These are phyloP conservation scores for Dendrostoma leiphaemia DNA, from an alignment of 2,329 filamentous ascomycete genomes.

Conservation along the genomic window DNA sequence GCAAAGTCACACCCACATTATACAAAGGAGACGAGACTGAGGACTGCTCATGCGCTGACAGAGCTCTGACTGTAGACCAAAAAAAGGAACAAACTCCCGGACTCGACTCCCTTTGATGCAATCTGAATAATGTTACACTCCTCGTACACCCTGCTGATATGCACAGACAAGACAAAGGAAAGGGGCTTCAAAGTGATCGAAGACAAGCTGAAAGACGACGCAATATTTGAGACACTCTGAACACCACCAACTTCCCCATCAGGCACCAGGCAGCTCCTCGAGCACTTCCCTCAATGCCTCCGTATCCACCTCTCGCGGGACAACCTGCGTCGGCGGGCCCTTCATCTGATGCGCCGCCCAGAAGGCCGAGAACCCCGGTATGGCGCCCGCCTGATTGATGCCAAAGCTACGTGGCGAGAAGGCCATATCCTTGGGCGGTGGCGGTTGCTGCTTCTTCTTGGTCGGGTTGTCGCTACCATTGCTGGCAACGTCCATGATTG, in stretches of 20 bases:
- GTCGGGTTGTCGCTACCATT: background rate
- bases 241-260: too few relatives aligned
- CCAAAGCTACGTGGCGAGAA: conserved; percentile 37
- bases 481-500: conserved; percentile 6
- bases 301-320: conserved; percentile 56
- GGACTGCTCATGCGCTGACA: too few relatives aligned
- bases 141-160: background rate
- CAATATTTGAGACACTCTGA: too few relatives aligned
- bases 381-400: conserved; percentile 75
- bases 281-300: conserved; percentile 61
- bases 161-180: conserved; percentile 9
- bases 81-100: background rate
- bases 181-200: too few relatives aligned
- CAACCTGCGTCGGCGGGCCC: conserved; percentile 54
- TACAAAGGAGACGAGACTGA: too few relatives aligned
- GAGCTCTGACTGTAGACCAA: background rate
- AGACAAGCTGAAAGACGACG: too few relatives aligned
- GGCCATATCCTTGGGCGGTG: conserved; percentile 6
- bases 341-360: conserved; percentile 49
- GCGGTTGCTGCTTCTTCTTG: conserved; percentile 5
- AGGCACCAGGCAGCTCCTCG: conserved; percentile 31
- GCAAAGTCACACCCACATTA: too few relatives aligned
- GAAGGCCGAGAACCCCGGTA: conserved; percentile 67
- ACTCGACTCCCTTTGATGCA: background rate
- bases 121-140: background rate